Evolutionary conservation across 257 asterid species (phyloP).

Genomic region (Primulina huaijiensis): DNA sequence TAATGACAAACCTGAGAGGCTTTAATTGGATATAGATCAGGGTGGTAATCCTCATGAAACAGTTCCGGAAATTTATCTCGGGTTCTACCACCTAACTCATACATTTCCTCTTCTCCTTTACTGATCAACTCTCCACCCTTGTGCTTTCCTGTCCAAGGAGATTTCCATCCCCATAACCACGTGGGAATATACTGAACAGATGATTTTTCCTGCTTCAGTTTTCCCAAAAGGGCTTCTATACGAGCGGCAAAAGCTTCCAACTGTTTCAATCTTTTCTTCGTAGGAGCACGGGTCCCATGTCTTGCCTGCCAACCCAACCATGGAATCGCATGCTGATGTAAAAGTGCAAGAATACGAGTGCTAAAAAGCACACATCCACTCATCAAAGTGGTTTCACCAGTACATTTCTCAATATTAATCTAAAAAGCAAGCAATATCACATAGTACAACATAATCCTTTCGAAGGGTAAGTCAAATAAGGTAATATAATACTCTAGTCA

Average conservation of each 20-base stretch:
- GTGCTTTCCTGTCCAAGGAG: constrained; percentile 89
- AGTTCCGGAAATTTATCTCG: constrained; percentile 64
- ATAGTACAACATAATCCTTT: neutral
- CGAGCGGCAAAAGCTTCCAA: constrained; percentile 64
- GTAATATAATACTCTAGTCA: constrained; percentile 9
- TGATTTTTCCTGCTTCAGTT: constrained; percentile 45
- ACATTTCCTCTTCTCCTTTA: constrained; percentile 86
- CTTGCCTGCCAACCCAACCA: constrained; percentile 63
- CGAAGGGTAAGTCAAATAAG: constrained; percentile 9
- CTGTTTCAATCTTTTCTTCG: constrained; percentile 74
- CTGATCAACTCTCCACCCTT: constrained; percentile 83
- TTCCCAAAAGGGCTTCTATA: constrained; percentile 51
- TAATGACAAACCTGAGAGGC: constrained; percentile 74
- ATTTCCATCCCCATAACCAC: constrained; percentile 80
- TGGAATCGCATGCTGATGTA: neutral
- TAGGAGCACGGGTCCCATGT: constrained; percentile 98
- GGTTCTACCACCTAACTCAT: constrained; percentile 75
- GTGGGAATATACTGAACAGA: constrained; percentile 49
- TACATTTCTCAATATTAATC: neutral
- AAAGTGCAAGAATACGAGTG: constrained; percentile 2
- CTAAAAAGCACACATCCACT: neutral
- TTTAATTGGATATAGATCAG: constrained; percentile 79
- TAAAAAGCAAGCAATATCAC: neutral
- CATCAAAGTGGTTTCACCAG: neutral
- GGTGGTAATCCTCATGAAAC: constrained; percentile 80